These are phyloP conservation scores for Globisporangium camurandrum DNA, from an alignment of 352 stramenopile genomes.

Conservation along the genomic window DNA sequence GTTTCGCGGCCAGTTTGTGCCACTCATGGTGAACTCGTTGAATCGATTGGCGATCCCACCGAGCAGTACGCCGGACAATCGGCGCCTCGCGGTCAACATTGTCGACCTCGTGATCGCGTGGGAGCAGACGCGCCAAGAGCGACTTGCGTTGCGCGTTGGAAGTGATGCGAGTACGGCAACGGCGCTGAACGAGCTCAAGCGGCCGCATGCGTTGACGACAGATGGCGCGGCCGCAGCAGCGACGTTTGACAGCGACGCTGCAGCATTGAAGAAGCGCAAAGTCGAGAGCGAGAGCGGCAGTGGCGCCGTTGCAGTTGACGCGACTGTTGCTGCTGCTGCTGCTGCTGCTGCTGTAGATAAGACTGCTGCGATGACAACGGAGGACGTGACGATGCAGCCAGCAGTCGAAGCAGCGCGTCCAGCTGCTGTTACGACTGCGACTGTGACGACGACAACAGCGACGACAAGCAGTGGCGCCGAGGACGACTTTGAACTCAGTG, in stretches of 20 bases:
- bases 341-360: neutral
- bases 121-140: constrained; percentile 84
- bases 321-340: neutral
- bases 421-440: no score
- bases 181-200: constrained; percentile 13
- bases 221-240: neutral
- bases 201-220: constrained; percentile 1
- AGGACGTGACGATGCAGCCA: constrained; percentile 8
- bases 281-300: constrained; percentile 19
- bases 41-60: constrained; percentile 93
- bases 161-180: neutral
- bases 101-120: constrained; percentile 96
- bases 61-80: constrained; percentile 90
- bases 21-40: constrained; percentile 95
- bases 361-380: no score
- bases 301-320: constrained; percentile 4
- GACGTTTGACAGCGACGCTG: constrained; percentile 4
- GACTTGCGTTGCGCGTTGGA: constrained; percentile 21
- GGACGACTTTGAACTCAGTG: constrained; percentile 83
- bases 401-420: constrained; percentile 3
- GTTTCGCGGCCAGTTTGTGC: constrained; percentile 91
- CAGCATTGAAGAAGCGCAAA: constrained; percentile 37
- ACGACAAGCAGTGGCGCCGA: constrained; percentile 41
- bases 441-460: no score
- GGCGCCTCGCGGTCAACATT: constrained; percentile 89